Evolutionary conservation across 2,329 filamentous ascomycete species (phyloP), one percentile per base, ranked within the genome.

Genomic region (Neofusicoccum kwambonambiense): DNA sequence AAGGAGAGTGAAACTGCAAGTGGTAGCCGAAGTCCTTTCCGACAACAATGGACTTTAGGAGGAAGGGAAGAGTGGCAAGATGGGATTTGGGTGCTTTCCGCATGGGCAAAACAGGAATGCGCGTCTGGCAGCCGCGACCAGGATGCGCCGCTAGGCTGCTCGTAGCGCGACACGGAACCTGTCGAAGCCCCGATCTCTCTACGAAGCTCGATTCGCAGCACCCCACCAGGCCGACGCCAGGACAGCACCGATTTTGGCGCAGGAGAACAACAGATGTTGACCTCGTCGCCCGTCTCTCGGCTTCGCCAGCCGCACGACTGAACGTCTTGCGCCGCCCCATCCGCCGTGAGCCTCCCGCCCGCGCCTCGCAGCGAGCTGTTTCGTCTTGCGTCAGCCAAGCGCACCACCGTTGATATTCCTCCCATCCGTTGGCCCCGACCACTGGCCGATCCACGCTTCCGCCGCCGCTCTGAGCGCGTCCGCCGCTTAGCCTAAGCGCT

Each of bases 41-140:
- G 42, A 15, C 5, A n/a, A 17, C 11, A 27, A 34, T 8, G n/a
- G 31, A 22, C 12, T 19, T 37, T 35, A 11, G 12, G 54, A 31
- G 7, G n/a, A 22, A 60, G 41, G n/a, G n/a, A n/a, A n/a, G 6
- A 7, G 27, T 34, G 19, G 17, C 17, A 22, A 42, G 56, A 60
- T 60, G 56, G 56, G 41, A 60, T 47, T 60, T 47, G 9, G 56
- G 31, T 31, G 44, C n/a, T 19, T 60, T 60, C 41, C 41, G 41
- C 56, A 60, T 60, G 56, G 22, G 52, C 52, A 47, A 60, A 60
- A 47, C 56, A 47, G 56, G 56, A 57, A 60, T 60, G 56, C 56
- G 56, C 47, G 42, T 37, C 17, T 60, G 56, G 56, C 27, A 13
- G 56, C n/a, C 15, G 56, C 56, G 56, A 60, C 56, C 42, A 47